Evolutionary conservation across 176 grass and related monocot species (phyloP).

Genomic region (Hordeum marinum): DNA sequence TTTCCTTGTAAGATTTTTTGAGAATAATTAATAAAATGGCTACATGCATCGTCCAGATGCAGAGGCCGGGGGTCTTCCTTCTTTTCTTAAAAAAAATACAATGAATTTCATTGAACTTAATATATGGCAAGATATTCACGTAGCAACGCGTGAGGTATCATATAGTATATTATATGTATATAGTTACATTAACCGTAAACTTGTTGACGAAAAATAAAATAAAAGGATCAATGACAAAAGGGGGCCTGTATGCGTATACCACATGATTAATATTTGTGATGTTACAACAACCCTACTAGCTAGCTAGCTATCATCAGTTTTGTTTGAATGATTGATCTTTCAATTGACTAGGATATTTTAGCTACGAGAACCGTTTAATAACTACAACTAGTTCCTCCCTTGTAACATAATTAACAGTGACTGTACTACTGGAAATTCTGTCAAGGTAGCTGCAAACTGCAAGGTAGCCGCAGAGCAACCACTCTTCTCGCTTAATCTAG

Average conservation of each 20-base stretch:
- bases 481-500: slow-evolving; percentile 31
- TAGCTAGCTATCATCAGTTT: background rate
- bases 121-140: rapidly evolving
- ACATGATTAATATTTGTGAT: background rate
- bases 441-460: slow-evolving; percentile 27
- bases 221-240: background rate
- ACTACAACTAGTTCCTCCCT: background rate
- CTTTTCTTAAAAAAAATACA: no score
- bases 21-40: no score
- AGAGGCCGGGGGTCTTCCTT: no score
- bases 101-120: background rate
- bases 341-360: background rate
- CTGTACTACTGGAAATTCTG: background rate
- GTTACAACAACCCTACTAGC: background rate
- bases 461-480: slow-evolving; percentile 33
- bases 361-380: background rate
- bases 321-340: background rate
- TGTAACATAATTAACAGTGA: slow-evolving; percentile 11
- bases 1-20: no score
- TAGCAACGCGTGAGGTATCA: rapidly evolving
- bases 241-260: background rate
- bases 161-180: background rate
- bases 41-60: no score
- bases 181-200: background rate
- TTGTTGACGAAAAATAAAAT: background rate